Conservation (phyloP, 805 yeast genomes). For the Ogataea polymorpha region DNA sequence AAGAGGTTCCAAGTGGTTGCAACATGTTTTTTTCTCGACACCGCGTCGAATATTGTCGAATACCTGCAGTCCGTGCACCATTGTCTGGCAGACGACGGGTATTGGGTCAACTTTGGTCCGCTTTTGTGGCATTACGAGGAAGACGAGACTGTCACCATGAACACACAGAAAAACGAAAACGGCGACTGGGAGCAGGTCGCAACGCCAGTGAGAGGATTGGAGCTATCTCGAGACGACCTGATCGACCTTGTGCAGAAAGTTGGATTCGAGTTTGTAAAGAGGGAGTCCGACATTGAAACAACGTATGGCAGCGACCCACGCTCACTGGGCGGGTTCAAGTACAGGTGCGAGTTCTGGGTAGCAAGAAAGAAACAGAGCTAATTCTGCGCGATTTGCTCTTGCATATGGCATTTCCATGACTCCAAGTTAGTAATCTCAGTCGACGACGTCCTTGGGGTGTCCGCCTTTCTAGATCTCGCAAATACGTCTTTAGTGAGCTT, state of each 20-base stretch:
- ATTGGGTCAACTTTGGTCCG: conserved; percentile 69
- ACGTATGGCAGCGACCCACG: conserved; percentile 51
- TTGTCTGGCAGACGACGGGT: conserved; percentile 43
- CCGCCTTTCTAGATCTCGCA: conserved; percentile 2
- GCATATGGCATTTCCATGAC: conserved; percentile 21
- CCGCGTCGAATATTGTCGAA: conserved; percentile 57
- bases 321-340: conserved; percentile 52
- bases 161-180: conserved; percentile 22
- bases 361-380: conserved; percentile 35
- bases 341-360: conserved; percentile 69
- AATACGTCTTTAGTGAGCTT: conserved; percentile 20
- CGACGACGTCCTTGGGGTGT: neutral
- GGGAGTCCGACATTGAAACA: conserved; percentile 42
- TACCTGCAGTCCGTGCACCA: conserved; percentile 48
- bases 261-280: conserved; percentile 50
- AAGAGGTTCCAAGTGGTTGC: conserved; percentile 43
- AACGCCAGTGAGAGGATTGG: conserved; percentile 52
- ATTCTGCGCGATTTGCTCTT: neutral
- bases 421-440: conserved; percentile 13
- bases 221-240: conserved; percentile 56
- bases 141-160: conserved; percentile 33
- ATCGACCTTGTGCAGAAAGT: conserved; percentile 40
- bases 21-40: conserved; percentile 63
- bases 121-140: conserved; percentile 70
- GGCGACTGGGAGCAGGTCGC: conserved; percentile 25